Base-by-base conservation (phyloP, 805 yeast genomes). In the Kurtzmaniella fragi region DNA sequence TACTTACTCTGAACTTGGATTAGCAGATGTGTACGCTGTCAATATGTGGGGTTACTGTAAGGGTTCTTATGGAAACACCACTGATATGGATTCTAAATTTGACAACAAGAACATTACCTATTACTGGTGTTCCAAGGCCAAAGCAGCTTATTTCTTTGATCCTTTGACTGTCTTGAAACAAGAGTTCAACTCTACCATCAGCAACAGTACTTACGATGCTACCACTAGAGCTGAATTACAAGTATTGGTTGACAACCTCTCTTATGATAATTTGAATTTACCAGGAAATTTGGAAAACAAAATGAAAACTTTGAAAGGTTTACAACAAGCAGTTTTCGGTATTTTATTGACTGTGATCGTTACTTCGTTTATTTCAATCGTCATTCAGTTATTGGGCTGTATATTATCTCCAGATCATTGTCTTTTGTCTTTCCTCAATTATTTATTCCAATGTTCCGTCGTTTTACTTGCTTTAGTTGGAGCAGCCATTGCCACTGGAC, bases 401-500 rank as follows among this genome's bases (percentile, higher is more conserved):
- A 76, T 31, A 54, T 67, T 45, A 52, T 71, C 49, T 39, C 82
- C 53, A 35, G 67, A 46, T 69, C 73, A 39, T 49, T 69, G 62
- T 52, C 71, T 52, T 57, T 75, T 53, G 60, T 67, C 67, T 55
- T 70, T 57, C 72, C 71, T 49, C 61, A 64, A 65, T 50, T 65
- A 64, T 43, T 39, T 70, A 38, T 61, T 64, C n/a, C 64, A 73
- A 47, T 59, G 68, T 38, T 42, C 74, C 25, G 71, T 79, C 6
- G 59, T 71, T 34, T 33, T 83, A 5, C 31, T 75, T 15, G 63
- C 77, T 0, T 25, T 72, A 7, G 44, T 75, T 11, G 68, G 76
- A 10, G 72, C 78, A 23, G 86, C 71, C 12, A 62, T 82, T 16
- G 67, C 83, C 23, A 83, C 91, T 0, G 93, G 81, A 13, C 64